Percentiles rank a stretch among this genome's conserved stretches.
phyloP scores from a whole-genome alignment of 179 eudicot genomes.

The Spinacia oleracea region DNA sequence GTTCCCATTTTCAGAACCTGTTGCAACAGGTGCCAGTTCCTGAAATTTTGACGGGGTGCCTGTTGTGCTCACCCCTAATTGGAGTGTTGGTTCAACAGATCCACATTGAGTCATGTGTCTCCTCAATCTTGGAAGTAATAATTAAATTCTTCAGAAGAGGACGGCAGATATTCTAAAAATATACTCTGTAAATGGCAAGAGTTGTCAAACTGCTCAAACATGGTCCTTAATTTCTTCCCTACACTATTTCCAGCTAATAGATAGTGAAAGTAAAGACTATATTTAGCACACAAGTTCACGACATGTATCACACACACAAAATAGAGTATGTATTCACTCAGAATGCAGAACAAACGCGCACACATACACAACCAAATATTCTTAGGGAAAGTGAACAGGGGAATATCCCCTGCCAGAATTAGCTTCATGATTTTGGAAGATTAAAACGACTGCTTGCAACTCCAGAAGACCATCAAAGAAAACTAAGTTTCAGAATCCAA shows the following conservation, averaged over 20 bases:
- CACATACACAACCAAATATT: neutral
- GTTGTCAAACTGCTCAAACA: neutral
- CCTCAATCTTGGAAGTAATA: neutral
- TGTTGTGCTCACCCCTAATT: too few relatives aligned
- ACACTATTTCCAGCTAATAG: neutral
- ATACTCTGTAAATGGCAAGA: neutral
- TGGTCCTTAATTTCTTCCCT: neutral
- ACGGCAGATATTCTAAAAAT: neutral
- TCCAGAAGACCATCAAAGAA: neutral
- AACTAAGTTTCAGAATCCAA: neutral
- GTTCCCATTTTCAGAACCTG: too few relatives aligned
- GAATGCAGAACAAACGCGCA: neutral
- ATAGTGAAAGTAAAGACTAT: neutral
- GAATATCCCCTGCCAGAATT: neutral
- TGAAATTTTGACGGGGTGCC: too few relatives aligned
- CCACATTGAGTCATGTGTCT: neutral
- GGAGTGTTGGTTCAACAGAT: neutral
- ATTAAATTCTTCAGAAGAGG: neutral
- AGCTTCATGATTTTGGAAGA: neutral
- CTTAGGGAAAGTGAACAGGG: neutral
- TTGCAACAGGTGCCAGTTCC: too few relatives aligned
- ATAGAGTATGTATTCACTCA: too few relatives aligned
- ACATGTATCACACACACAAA: neutral
- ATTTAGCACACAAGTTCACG: neutral
- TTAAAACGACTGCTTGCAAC: neutral